A percentile compares a stretch with the other conserved stretches of the same genome.
phyloP scores from a whole-genome alignment of 805 yeast species.

The Candida loeiensis region DNA sequence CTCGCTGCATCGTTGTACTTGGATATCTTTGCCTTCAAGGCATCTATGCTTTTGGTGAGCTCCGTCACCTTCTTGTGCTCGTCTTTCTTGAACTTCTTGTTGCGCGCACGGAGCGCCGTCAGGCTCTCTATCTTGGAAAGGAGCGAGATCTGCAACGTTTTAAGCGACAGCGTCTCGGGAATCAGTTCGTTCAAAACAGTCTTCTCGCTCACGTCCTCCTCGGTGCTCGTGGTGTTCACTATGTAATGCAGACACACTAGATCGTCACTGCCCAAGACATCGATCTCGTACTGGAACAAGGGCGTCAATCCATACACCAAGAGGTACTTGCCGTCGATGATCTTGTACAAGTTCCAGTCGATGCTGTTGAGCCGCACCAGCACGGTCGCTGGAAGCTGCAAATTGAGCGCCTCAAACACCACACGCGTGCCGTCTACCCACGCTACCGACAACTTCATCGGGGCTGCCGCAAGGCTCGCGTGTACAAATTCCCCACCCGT shows the following conservation, averaged over 20 bases:
- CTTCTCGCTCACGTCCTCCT: slow-evolving; percentile 11
- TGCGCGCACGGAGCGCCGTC: slow-evolving; percentile 19
- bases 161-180: slow-evolving; percentile 24
- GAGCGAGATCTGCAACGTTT: slow-evolving; percentile 33
- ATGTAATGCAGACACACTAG: slow-evolving; percentile 20
- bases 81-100: slow-evolving; percentile 35
- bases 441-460: slow-evolving; percentile 19
- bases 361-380: slow-evolving; percentile 22
- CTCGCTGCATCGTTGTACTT: slow-evolving; percentile 17
- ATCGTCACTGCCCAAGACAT: slow-evolving; percentile 16
- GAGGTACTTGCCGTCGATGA: slow-evolving; percentile 18
- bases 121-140: slow-evolving; percentile 28
- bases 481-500: slow-evolving; percentile 19
- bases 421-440: slow-evolving; percentile 31
- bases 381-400: background rate
- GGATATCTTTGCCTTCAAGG: slow-evolving; percentile 27
- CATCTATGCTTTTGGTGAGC: slow-evolving; percentile 30
- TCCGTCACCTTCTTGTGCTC: slow-evolving; percentile 35
- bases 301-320: slow-evolving; percentile 36
- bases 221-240: slow-evolving; percentile 29
- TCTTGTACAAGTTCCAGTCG: slow-evolving; percentile 30
- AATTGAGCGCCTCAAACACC: slow-evolving; percentile 21
- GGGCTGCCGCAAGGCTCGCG: background rate
- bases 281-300: slow-evolving; percentile 35
- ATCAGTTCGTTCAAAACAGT: slow-evolving; percentile 24